These are phyloP conservation scores for Trypanosoma mega DNA, from an alignment of 208 protist genomes.

Conservation along the genomic window DNA sequence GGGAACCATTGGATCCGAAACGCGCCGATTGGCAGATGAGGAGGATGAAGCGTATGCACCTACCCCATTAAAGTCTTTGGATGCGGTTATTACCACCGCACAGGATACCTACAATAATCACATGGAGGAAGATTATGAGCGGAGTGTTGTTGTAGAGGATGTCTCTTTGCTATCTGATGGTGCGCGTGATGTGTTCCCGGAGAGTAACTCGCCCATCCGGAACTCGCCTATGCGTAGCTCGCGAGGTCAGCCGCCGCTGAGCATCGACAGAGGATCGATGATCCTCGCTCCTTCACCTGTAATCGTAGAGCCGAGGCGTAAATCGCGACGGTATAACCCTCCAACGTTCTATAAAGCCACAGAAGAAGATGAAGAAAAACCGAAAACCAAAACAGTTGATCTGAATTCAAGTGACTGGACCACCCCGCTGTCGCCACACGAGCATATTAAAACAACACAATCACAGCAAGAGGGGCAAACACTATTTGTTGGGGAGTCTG, in stretches of 20 bases:
- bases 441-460: too few relatives aligned
- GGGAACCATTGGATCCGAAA: not conserved
- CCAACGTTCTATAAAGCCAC: slow-evolving; percentile 13
- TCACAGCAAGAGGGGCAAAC: too few relatives aligned
- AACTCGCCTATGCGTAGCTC: not conserved
- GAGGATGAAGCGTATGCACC: not conserved
- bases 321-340: slow-evolving; percentile 10
- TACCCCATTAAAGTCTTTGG: too few relatives aligned
- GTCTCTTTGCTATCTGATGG: slow-evolving; percentile 15
- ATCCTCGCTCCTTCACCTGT: not conserved
- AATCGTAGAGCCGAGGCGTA: not conserved
- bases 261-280: not conserved
- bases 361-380: too few relatives aligned
- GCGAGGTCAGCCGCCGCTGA: not conserved
- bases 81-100: too few relatives aligned
- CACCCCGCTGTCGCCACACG: too few relatives aligned
- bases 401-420: too few relatives aligned
- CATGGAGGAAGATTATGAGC: not conserved
- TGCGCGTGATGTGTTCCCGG: slow-evolving; percentile 1
- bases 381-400: too few relatives aligned
- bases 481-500: not conserved
- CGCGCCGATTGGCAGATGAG: not conserved
- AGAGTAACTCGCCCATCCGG: not conserved
- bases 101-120: not conserved
- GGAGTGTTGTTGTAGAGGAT: not conserved